phyloP scores from a whole-genome alignment of 2,329 filamentous ascomycete species.

The Fusarium sp. region DNA sequence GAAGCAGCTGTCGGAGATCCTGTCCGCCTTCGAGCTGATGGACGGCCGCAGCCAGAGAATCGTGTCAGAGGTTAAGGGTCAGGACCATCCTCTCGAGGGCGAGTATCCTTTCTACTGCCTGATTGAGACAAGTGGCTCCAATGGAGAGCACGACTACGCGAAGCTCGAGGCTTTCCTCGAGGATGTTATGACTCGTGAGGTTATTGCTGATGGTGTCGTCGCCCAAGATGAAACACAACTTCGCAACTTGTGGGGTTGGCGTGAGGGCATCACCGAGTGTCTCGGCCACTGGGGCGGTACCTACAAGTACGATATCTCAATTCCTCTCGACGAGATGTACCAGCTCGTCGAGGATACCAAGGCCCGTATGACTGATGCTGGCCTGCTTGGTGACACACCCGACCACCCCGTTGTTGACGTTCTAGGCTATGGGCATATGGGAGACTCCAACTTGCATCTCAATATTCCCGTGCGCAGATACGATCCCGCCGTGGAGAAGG shows the following conservation, averaged over 20 bases:
- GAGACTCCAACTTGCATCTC: slow-evolving; percentile 93
- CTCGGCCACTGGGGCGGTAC: slow-evolving; percentile 91
- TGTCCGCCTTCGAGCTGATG: slow-evolving; percentile 98
- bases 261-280: slow-evolving; percentile 91
- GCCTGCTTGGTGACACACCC: slow-evolving; percentile 80
- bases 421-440: slow-evolving; percentile 99
- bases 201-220: slow-evolving; percentile 89
- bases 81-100: slow-evolving; percentile 82
- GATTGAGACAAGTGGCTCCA: slow-evolving; percentile 95
- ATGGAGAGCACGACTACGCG: slow-evolving; percentile 89
- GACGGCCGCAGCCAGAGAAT: slow-evolving; percentile 84
- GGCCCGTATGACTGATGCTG: slow-evolving; percentile 75
- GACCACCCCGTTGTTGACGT: slow-evolving; percentile 85
- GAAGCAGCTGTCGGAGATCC: slow-evolving; percentile 88
- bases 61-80: slow-evolving; percentile 78
- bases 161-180: slow-evolving; percentile 94
- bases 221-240: slow-evolving; percentile 95
- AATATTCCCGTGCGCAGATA: slow-evolving; percentile 87
- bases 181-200: slow-evolving; percentile 87
- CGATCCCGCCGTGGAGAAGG: slow-evolving; percentile 86
- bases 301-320: slow-evolving; percentile 98
- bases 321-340: slow-evolving; percentile 89
- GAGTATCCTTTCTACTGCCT: slow-evolving; percentile 95
- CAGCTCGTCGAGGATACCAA: slow-evolving; percentile 86
- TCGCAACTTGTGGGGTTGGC: slow-evolving; percentile 86